Conservation (phyloP, 2,329 filamentous ascomycete genomes). For the Beauveria varroae region DNA sequence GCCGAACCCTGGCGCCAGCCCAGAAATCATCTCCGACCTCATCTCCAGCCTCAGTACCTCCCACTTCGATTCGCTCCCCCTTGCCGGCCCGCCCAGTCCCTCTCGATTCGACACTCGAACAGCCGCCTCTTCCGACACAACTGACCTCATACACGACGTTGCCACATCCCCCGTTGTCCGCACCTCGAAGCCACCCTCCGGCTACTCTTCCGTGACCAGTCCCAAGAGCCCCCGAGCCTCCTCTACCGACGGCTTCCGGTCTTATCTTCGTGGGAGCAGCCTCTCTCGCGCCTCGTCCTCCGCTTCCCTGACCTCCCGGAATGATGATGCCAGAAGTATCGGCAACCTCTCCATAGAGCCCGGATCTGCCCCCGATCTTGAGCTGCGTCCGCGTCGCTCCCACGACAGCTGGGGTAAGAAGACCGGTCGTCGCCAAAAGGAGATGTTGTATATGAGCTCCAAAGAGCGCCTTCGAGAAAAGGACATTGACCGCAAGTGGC, state of each 20-base stretch:
- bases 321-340: slow-evolving; percentile 54
- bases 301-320: slow-evolving; percentile 45
- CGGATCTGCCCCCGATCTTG: slow-evolving; percentile 36
- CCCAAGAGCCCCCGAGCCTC: slow-evolving; percentile 48
- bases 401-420: slow-evolving; percentile 58
- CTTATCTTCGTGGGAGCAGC: slow-evolving; percentile 43
- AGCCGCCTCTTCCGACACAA: slow-evolving; percentile 34
- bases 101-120: slow-evolving; percentile 20
- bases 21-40: slow-evolving; percentile 61
- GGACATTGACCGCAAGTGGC: slow-evolving; percentile 53
- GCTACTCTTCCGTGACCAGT: slow-evolving; percentile 45
- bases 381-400: slow-evolving; percentile 46
- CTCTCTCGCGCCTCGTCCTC: slow-evolving; percentile 52
- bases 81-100: slow-evolving; percentile 25
- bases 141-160: slow-evolving; percentile 48
- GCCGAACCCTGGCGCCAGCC: slow-evolving; percentile 42
- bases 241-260: slow-evolving; percentile 34
- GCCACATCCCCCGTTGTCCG: slow-evolving; percentile 65
- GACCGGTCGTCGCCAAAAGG: slow-evolving; percentile 43
- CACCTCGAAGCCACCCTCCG: slow-evolving; percentile 74
- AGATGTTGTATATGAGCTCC: slow-evolving; percentile 67
- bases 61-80: slow-evolving; percentile 57
- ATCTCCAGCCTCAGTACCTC: slow-evolving; percentile 65
- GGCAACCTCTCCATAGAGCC: slow-evolving; percentile 59
- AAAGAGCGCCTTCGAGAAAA: slow-evolving; percentile 58